Base-by-base conservation (phyloP, 257 asterid species). In the Anisodus tanguticus region DNA sequence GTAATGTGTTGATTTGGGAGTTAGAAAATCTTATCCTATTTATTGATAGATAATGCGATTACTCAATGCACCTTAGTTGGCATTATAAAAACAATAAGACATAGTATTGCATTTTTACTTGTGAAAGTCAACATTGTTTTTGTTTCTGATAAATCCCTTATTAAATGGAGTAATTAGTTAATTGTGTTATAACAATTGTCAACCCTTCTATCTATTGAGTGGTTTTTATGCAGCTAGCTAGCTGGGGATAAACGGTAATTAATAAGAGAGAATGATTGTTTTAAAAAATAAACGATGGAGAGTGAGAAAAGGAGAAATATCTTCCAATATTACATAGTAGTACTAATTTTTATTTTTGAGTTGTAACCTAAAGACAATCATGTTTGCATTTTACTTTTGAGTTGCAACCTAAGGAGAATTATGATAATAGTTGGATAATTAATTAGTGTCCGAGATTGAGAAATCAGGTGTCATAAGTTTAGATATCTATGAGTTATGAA, bases 1-100 rank as follows among this genome's bases (percentile, higher is more conserved):
- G 87, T 72, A 81, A 59, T 78, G 60, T 86, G 81, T 6, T 88
- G 94, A 91, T 90, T 89, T 92, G 91, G 93, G 91, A 89, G 96
- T 91, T 90, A 72, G 76, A 83, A 86, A 92, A 88, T 89, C 91
- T 84, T 7, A 35, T 26, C 59, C 8, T 81, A 76, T 90, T 87
- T 90, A 88, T 85, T 89, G 5, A 6, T 55, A 26, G 83, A 87
- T 86, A 63, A 82, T 82, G 55, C 16, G 53, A 86, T 80, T 69
- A 84, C 80, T n/a, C 83, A 79, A 70, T 22, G 64, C 43, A 58
- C 51, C 83, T 80, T 85, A 72, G 88, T 86, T 87, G 88, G 82
- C 84, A 72, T 68, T 80, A 85, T 84, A 45, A 72, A 72, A 72
- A 79, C 35, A 72, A 55, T 54, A 67, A 81, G 64, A 79, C 41